A percentile compares a stretch with the other conserved stretches of the same genome.
phyloP scores from a whole-genome alignment of 257 asterid species.

The Jaltomata sinuosa region DNA sequence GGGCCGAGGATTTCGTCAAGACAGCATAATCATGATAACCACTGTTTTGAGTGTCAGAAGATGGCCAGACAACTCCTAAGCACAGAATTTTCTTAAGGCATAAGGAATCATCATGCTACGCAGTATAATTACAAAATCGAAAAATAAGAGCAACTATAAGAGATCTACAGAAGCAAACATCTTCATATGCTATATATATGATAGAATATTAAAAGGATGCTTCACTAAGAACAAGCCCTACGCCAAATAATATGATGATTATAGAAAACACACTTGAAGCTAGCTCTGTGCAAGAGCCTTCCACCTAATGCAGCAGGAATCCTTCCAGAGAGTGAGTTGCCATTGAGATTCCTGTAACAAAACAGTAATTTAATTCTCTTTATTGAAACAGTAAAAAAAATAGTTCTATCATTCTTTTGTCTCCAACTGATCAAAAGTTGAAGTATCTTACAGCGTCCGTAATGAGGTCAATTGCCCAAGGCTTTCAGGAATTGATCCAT shows the following conservation, averaged over 20 bases:
- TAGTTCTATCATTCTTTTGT: neutral
- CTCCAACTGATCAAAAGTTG: neutral
- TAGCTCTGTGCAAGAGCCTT: constrained; percentile 88
- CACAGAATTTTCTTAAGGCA: neutral
- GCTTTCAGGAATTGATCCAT: constrained; percentile 89
- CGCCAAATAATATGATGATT: neutral
- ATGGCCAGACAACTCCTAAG: neutral
- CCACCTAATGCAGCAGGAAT: constrained; percentile 92
- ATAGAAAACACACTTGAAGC: constrained; percentile 35
- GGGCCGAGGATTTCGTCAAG: neutral
- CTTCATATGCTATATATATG: neutral
- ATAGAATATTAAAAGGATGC: neutral
- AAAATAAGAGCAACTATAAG: neutral
- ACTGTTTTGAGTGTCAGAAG: neutral
- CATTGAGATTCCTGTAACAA: constrained; percentile 65
- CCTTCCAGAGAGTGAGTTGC: constrained; percentile 80
- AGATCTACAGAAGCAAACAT: neutral
- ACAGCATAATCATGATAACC: neutral
- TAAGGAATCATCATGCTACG: neutral
- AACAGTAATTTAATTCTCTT: constrained; percentile 3
- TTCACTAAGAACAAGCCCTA: neutral
- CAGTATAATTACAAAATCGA: neutral
- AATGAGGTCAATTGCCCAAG: constrained; percentile 71
- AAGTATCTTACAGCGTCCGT: constrained; percentile 59
- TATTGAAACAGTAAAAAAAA: neutral